Evolutionary conservation across 768 basidiomycete species (phyloP).

Genomic region (Lanmaoa pseudosensibilis): DNA sequence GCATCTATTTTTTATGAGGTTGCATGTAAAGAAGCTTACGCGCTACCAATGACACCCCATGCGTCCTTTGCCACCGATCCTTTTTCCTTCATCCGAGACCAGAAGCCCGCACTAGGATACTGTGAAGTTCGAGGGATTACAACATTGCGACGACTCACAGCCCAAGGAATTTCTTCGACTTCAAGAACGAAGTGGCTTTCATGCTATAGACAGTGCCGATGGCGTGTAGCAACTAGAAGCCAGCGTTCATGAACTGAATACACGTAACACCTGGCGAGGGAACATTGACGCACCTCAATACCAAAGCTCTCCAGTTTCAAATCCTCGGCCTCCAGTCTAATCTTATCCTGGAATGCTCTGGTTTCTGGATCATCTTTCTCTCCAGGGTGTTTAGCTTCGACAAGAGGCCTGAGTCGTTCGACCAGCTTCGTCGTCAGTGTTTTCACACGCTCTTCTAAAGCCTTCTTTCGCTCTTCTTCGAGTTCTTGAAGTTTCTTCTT

Average conservation of each 20-base stretch:
- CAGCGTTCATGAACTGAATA: constrained; percentile 1
- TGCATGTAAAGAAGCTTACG: constrained; percentile 50
- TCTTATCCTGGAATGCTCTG: constrained; percentile 68
- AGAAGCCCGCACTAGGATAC: constrained; percentile 73
- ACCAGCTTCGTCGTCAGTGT: constrained; percentile 75
- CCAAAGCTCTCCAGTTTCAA: constrained; percentile 97
- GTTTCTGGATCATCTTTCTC: constrained; percentile 84
- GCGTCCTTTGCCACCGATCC: constrained; percentile 92
- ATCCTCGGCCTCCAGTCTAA: constrained; percentile 87
- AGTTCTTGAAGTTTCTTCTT: constrained; percentile 79
- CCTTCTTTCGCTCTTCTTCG: constrained; percentile 77
- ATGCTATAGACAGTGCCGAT: constrained; percentile 91
- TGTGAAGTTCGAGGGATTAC: constrained; percentile 9
- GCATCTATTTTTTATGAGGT: constrained; percentile 46
- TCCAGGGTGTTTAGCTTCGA: constrained; percentile 85
- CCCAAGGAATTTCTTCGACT: constrained; percentile 87
- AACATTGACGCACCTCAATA: constrained; percentile 65
- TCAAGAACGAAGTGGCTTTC: constrained; percentile 90
- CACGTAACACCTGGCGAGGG: not conserved
- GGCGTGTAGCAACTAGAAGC: constrained; percentile 72
- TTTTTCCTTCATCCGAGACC: constrained; percentile 92
- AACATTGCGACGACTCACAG: constrained; percentile 53
- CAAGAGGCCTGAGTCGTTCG: constrained; percentile 85
- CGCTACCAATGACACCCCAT: constrained; percentile 95
- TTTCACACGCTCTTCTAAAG: constrained; percentile 75